phyloP scores from a whole-genome alignment of 805 yeast genomes.

The Cyberlindnera subsufficiens region DNA sequence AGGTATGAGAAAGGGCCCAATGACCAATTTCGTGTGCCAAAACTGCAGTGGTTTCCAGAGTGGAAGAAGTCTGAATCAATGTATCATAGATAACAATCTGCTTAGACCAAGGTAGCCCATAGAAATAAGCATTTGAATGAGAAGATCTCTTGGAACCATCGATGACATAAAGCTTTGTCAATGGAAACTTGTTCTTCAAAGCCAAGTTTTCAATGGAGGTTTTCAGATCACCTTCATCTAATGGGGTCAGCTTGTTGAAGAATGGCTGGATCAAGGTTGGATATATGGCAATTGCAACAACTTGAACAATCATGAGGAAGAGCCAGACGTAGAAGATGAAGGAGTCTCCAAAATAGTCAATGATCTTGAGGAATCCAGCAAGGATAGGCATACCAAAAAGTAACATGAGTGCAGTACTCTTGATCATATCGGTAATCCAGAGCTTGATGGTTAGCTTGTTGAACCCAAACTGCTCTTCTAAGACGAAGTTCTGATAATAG shows the following conservation, averaged over 20 bases:
- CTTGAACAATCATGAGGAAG: slow-evolving; percentile 64
- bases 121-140: slow-evolving; percentile 94
- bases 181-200: slow-evolving; percentile 70
- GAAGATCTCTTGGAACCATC: slow-evolving; percentile 97
- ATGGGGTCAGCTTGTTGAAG: slow-evolving; percentile 86
- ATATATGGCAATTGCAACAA: slow-evolving; percentile 65
- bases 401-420: slow-evolving; percentile 46
- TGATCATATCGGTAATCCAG: slow-evolving; percentile 71
- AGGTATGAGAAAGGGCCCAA: slow-evolving; percentile 87
- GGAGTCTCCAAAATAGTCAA: slow-evolving; percentile 70
- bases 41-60: slow-evolving; percentile 84
- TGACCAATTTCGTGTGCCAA: slow-evolving; percentile 99
- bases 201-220: slow-evolving; percentile 79
- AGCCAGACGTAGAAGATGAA: slow-evolving; percentile 78
- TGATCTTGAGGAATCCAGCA: slow-evolving; percentile 72
- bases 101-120: slow-evolving; percentile 95
- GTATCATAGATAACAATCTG: slow-evolving; percentile 94
- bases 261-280: slow-evolving; percentile 89
- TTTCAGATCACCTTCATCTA: slow-evolving; percentile 86
- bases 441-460: slow-evolving; percentile 73
- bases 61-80: slow-evolving; percentile 70
- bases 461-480: slow-evolving; percentile 91
- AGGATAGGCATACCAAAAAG: slow-evolving; percentile 68
- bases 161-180: slow-evolving; percentile 76
- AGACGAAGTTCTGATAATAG: slow-evolving; percentile 74